These are phyloP conservation scores for Proliferodiscus dingleyae DNA, from an alignment of 2,329 filamentous ascomycete species.

Conservation along the genomic window DNA sequence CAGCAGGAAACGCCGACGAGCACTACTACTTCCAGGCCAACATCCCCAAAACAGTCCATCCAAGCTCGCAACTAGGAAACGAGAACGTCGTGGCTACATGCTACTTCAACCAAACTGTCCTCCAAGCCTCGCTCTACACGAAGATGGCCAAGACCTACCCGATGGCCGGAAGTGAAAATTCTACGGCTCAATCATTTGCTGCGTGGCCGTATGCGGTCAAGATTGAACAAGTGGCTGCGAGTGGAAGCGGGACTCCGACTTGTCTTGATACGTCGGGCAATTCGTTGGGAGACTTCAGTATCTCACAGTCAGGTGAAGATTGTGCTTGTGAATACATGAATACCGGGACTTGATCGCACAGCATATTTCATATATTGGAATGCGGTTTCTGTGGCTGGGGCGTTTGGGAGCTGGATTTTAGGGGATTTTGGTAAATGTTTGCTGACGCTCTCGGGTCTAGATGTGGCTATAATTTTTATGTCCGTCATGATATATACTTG, in stretches of 20 bases:
- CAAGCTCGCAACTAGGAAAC: constrained; percentile 39
- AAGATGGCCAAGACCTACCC: constrained; percentile 39
- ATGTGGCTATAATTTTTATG: too few species aligned
- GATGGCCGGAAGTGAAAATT: constrained; percentile 29
- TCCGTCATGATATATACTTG: too few species aligned
- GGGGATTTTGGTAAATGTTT: too few species aligned
- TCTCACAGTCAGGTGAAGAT: constrained; percentile 12
- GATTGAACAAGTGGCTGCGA: constrained; percentile 46
- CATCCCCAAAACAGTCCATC: constrained; percentile 48
- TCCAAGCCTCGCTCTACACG: constrained; percentile 59
- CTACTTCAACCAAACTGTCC: constrained; percentile 50
- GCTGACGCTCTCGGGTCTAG: too few species aligned
- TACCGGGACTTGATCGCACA: constrained; percentile 17
- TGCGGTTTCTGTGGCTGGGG: too few species aligned
- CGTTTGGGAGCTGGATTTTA: too few species aligned
- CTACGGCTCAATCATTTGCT: constrained; percentile 29
- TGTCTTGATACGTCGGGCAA: constrained; percentile 43
- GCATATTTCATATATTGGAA: background rate
- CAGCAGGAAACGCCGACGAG: constrained; percentile 44
- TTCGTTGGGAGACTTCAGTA: constrained; percentile 35
- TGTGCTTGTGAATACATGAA: constrained; percentile 29
- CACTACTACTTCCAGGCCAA: constrained; percentile 53
- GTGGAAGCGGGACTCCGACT: constrained; percentile 45
- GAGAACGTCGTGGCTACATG: constrained; percentile 47
- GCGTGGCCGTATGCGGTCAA: constrained; percentile 56